Percentiles rank a stretch among this genome's conserved stretches.
Evolutionary conservation across 2,329 filamentous ascomycete genomes (phyloP).

Genomic region (Orbilia brochopaga): DNA sequence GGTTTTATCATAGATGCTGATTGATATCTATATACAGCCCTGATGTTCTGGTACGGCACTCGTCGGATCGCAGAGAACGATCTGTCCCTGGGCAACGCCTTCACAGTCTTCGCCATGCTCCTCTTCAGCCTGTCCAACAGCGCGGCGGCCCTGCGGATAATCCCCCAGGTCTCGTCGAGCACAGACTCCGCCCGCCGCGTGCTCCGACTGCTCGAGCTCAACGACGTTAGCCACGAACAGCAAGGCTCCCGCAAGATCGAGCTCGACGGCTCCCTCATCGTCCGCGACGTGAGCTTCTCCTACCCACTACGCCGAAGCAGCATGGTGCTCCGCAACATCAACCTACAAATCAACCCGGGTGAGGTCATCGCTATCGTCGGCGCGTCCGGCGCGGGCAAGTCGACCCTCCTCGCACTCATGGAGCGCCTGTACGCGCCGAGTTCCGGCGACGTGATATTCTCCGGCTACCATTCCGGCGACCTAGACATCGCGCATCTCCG

Average conservation of each 20-base stretch:
- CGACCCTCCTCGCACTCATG: conserved; percentile 77
- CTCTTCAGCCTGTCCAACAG: conserved; percentile 81
- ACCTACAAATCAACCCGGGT: conserved; percentile 68
- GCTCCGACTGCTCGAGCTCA: conserved; percentile 71
- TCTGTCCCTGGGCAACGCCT: conserved; percentile 60
- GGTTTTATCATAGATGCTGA: conserved; percentile 6
- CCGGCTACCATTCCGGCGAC: conserved; percentile 64
- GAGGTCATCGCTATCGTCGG: conserved; percentile 80
- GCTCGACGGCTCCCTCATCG: conserved; percentile 63
- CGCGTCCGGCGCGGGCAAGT: conserved; percentile 87
- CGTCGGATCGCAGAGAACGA: conserved; percentile 65
- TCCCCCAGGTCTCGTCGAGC: conserved; percentile 80
- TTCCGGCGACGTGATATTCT: conserved; percentile 64
- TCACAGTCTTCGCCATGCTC: conserved; percentile 80
- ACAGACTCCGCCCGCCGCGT: conserved; percentile 75
- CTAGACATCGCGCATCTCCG: conserved; percentile 69
- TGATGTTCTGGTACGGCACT: conserved; percentile 84
- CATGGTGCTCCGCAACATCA: conserved; percentile 68
- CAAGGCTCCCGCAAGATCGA: conserved; percentile 57
- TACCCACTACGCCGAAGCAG: conserved; percentile 68
- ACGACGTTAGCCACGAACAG: conserved; percentile 67
- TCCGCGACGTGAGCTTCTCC: conserved; percentile 71
- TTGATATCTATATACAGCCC: conserved; percentile 59
- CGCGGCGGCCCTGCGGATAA: conserved; percentile 71
- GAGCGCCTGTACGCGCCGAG: conserved; percentile 70